Evolutionary conservation across 495 filamentous ascomycete genomes (phyloP), one percentile per base, ranked within the genome.

Genomic region (Xylaria scruposa): DNA sequence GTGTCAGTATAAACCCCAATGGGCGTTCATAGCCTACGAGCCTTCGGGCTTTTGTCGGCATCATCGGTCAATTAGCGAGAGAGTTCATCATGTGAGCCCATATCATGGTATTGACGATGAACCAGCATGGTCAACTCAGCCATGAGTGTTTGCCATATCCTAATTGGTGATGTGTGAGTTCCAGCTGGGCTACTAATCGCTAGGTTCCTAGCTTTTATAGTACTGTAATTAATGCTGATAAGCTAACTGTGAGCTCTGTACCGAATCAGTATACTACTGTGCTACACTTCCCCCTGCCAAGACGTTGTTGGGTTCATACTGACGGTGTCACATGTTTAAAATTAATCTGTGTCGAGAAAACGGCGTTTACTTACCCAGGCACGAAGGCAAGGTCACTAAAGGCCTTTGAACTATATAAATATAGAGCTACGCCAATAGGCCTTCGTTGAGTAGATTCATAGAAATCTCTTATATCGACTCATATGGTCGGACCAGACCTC

Each of bases 11-110:
- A 38, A 31, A 3, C 58, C 33, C 58, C 58, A 60, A 60, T 40
- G 33, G 19, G n/a, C 33, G 17, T 44, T 13, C 10, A 19, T 10
- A 56, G 49, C 33, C 4, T 13, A 29, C 33, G 15, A 67, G 36
- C 19, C 19, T 26, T 67, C 46, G 26, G 29, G 42, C 44, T 46
- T 51, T 51, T 26, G 31, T 53, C 63, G 63, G 46, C 62, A 38
- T 53, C n/a, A 38, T 51, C 29, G n/a, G 49, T 17, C 47, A 67
- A 54, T 67, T 54, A 21, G 24, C 12, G 36, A 67, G 44, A 67
- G 42, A 53, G 19, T 38, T 31, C 15, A 53, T 46, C 29, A 51
- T 38, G 53, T 67, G 29, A 38, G 42, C 12, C 29, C 29, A 31
- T 31, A n/a, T 66, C 15, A 31, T n/a, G 7, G 8, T 31, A 53